These are phyloP conservation scores for Kuraishia ogatae DNA, from an alignment of 805 yeast genomes.

Conservation along the genomic window DNA sequence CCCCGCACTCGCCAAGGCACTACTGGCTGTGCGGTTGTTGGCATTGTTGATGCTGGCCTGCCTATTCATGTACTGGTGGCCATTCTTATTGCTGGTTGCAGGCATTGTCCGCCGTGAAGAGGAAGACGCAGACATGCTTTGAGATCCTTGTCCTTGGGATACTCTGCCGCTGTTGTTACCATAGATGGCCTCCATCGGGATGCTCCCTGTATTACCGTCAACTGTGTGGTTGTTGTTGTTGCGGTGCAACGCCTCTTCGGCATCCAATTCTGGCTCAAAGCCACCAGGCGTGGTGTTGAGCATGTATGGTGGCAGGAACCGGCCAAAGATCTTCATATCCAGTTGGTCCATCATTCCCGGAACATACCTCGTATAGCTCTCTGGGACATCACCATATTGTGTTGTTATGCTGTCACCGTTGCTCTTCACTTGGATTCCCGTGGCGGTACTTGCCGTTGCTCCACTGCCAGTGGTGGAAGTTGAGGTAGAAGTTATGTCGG, in stretches of 20 bases:
- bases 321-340: constrained; percentile 79
- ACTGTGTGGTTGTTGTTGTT: background rate
- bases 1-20: background rate
- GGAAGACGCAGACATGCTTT: background rate
- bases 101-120: background rate
- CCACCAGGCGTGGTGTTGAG: constrained; percentile 18
- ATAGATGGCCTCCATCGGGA: background rate
- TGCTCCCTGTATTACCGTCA: background rate
- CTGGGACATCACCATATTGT: constrained; percentile 1
- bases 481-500: constrained; percentile 7
- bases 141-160: background rate
- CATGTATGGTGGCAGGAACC: constrained; percentile 82
- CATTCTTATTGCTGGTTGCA: background rate
- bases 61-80: background rate
- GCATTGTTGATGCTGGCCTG: constrained; percentile 1
- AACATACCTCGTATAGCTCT: constrained; percentile 32
- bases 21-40: background rate
- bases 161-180: background rate
- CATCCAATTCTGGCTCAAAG: background rate
- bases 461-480: background rate
- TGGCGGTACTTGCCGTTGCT: background rate
- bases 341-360: constrained; percentile 82
- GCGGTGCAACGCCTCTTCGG: background rate
- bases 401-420: background rate
- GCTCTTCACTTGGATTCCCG: background rate